Evolutionary conservation across 2,329 filamentous ascomycete genomes (phyloP).

Genomic region (Microdochium paspali): DNA sequence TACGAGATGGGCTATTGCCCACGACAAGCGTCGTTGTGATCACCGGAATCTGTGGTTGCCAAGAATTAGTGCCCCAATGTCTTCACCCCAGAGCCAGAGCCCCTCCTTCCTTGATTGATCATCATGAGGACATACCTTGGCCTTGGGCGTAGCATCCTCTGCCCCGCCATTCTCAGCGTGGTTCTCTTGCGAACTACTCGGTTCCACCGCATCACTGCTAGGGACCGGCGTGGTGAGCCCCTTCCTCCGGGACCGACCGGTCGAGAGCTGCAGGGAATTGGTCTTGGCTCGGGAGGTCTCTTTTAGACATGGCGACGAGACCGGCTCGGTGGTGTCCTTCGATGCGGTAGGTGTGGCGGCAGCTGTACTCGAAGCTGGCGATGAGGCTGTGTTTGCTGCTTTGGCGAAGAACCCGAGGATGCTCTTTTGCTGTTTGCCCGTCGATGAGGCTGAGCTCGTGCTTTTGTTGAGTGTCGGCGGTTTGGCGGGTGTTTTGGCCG

Average conservation of each 20-base stretch:
- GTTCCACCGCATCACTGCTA: constrained; percentile 67
- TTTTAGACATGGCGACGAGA: constrained; percentile 29
- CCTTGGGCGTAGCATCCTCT: not conserved
- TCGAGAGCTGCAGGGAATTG: constrained; percentile 28
- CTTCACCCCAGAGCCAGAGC: too few relatives aligned
- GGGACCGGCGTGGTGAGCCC: constrained; percentile 58
- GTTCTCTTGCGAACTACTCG: constrained; percentile 60
- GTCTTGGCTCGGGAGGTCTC: constrained; percentile 32
- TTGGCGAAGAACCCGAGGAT: constrained; percentile 78
- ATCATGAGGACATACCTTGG: not conserved
- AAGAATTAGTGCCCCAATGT: constrained; percentile 5
- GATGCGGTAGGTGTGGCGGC: constrained; percentile 16
- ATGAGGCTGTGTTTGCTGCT: constrained; percentile 27
- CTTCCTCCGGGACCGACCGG: constrained; percentile 29
- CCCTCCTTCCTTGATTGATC: too few relatives aligned
- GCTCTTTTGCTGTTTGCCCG: constrained; percentile 57
- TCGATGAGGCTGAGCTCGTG: constrained; percentile 33
- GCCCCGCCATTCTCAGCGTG: constrained; percentile 22
- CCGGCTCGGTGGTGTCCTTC: constrained; percentile 11
- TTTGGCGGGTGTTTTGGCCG: constrained; percentile 16
- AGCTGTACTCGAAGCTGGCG: constrained; percentile 17
- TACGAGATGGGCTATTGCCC: constrained; percentile 68
- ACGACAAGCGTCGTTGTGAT: constrained; percentile 30
- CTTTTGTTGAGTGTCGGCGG: constrained; percentile 33
- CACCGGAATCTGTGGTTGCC: constrained; percentile 31